These are phyloP conservation scores for Balamuthia mandrillaris DNA, from an alignment of 208 protist species.

Conservation along the genomic window DNA sequence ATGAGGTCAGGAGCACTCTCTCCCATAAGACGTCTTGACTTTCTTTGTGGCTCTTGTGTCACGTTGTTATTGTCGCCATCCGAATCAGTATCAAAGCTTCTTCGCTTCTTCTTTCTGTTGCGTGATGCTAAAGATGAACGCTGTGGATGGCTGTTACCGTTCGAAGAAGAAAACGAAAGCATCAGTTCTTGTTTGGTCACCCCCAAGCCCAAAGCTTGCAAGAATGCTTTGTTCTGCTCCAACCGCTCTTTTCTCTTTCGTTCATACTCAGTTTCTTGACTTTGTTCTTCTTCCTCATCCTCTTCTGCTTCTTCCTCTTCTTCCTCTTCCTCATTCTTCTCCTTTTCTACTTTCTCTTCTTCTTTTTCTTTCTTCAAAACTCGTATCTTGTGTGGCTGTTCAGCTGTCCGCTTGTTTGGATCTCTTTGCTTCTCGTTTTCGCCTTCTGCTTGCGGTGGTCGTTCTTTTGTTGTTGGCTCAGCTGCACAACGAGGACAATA, in stretches of 20 bases:
- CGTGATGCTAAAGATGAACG: too few relatives aligned
- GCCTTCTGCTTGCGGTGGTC: background rate
- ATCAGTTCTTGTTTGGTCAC: background rate
- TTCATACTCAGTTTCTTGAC: background rate
- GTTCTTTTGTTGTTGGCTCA: background rate
- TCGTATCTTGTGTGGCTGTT: background rate
- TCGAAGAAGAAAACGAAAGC: background rate
- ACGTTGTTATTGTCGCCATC: too few relatives aligned
- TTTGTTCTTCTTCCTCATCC: too few relatives aligned
- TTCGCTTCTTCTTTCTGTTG: too few relatives aligned
- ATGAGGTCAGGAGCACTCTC: too few relatives aligned
- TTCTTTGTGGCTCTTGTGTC: too few relatives aligned
- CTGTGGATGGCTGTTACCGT: too few relatives aligned
- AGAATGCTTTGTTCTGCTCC: constrained; percentile 17
- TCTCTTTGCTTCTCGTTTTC: background rate
- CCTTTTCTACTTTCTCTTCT: background rate
- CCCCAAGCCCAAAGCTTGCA: constrained; percentile 5
- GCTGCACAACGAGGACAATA: background rate
- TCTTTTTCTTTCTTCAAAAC: background rate
- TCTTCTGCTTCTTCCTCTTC: constrained; percentile 8
- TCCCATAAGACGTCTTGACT: too few relatives aligned
- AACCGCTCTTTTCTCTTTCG: background rate
- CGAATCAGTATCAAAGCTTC: too few relatives aligned
- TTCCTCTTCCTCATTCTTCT: background rate
- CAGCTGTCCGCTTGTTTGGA: background rate